Conservation (phyloP, 345 rosid species). For the Cardamine resedifolia region DNA sequence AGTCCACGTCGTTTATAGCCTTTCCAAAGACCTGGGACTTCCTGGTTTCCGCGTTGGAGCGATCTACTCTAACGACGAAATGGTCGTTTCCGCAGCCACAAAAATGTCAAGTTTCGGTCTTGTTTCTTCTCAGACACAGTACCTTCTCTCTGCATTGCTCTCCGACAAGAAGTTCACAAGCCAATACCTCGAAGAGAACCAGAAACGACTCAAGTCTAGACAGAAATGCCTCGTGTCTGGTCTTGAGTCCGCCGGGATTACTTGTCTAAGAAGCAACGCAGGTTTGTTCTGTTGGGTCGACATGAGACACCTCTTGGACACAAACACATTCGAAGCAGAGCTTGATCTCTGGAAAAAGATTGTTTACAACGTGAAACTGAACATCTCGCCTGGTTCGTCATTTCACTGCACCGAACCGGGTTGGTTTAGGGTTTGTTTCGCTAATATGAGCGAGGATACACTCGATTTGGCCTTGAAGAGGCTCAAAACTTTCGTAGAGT, state of each 20-base stretch:
- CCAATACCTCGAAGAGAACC: slow-evolving; percentile 58
- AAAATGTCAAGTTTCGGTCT: slow-evolving; percentile 90
- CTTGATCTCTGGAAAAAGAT: slow-evolving; percentile 75
- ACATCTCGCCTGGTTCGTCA: slow-evolving; percentile 72
- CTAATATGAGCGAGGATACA: slow-evolving; percentile 71
- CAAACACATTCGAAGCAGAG: slow-evolving; percentile 77
- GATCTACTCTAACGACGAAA: slow-evolving; percentile 68
- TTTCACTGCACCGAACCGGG: slow-evolving; percentile 84
- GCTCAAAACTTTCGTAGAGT: slow-evolving; percentile 54
- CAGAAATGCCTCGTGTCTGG: slow-evolving; percentile 59
- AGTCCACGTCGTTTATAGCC: slow-evolving; percentile 72
- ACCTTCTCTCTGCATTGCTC: slow-evolving; percentile 62
- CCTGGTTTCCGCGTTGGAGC: slow-evolving; percentile 92
- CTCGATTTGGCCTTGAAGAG: slow-evolving; percentile 59
- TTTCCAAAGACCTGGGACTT: slow-evolving; percentile 77
- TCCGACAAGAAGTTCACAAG: slow-evolving; percentile 73
- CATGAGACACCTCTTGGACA: slow-evolving; percentile 67
- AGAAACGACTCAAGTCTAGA: slow-evolving; percentile 52
- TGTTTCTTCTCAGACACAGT: slow-evolving; percentile 78
- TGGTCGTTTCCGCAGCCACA: slow-evolving; percentile 70
- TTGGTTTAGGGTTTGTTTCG: slow-evolving; percentile 77
- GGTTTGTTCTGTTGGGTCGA: slow-evolving; percentile 86
- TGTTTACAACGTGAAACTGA: slow-evolving; percentile 63
- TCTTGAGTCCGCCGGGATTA: slow-evolving; percentile 58
- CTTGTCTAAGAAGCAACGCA: slow-evolving; percentile 62